A percentile compares a stretch with the other conserved stretches of the same genome.
Conservation (phyloP, 2,329 filamentous ascomycete genomes). For the Alternaria arbusti region DNA sequence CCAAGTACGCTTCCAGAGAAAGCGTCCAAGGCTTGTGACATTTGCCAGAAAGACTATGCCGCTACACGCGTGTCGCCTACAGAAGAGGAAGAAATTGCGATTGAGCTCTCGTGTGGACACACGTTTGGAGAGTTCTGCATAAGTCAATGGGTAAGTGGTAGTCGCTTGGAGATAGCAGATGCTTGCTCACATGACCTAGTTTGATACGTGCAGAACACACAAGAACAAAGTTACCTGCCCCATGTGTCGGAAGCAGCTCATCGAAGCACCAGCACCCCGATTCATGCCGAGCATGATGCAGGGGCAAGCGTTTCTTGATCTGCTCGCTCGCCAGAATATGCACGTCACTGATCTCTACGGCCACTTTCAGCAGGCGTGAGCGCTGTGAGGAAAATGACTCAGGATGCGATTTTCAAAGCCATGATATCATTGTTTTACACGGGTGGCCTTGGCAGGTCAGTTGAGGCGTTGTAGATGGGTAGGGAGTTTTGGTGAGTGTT, state of each 20-base stretch:
- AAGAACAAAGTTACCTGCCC: slow-evolving; percentile 49
- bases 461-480: slow-evolving; percentile 15
- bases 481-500: background rate
- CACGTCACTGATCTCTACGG: slow-evolving; percentile 25
- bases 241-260: slow-evolving; percentile 45
- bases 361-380: slow-evolving; percentile 21
- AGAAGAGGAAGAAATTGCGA: slow-evolving; percentile 42
- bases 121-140: slow-evolving; percentile 46
- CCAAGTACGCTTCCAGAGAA: slow-evolving; percentile 34
- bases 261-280: slow-evolving; percentile 29
- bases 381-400: background rate
- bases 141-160: slow-evolving; percentile 35
- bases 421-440: slow-evolving; percentile 25
- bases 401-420: background rate
- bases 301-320: slow-evolving; percentile 23
- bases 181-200: slow-evolving; percentile 3
- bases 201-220: slow-evolving; percentile 42
- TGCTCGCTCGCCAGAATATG: slow-evolving; percentile 26
- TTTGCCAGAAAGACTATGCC: slow-evolving; percentile 47
- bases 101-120: slow-evolving; percentile 46
- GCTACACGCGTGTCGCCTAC: slow-evolving; percentile 29
- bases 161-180: background rate
- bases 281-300: slow-evolving; percentile 15
- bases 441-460: slow-evolving; percentile 8
- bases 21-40: slow-evolving; percentile 38